phyloP scores from a whole-genome alignment of 1,284 basidiomycete genomes.

The Sporisorium sorghi region DNA sequence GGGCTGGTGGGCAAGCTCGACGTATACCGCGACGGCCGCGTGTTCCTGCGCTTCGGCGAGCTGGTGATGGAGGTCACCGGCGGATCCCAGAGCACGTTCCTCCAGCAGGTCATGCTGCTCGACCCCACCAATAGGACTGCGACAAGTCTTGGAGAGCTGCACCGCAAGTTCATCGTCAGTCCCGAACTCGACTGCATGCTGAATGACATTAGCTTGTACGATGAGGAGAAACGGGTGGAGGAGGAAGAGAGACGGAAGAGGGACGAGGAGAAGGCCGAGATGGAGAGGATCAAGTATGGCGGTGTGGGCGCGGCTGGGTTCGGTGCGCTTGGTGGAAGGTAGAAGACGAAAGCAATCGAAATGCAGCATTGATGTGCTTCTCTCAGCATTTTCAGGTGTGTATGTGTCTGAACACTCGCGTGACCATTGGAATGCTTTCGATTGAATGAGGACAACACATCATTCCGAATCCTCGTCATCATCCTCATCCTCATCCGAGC shows the following conservation, averaged over 20 bases:
- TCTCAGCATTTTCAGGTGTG: neutral
- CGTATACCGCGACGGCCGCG: constrained; percentile 62
- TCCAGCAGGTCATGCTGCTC: constrained; percentile 85
- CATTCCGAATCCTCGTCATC: constrained; percentile 31
- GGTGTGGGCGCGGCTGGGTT: constrained; percentile 12
- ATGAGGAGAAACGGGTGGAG: constrained; percentile 23
- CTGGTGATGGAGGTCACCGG: constrained; percentile 74
- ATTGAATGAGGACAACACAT: neutral
- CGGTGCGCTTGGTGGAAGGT: constrained; percentile 8
- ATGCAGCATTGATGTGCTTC: neutral
- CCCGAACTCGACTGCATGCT: constrained; percentile 85
- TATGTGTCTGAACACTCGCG: neutral
- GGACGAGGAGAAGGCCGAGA: constrained; percentile 32
- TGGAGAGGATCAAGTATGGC: constrained; percentile 26
- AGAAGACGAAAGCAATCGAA: neutral
- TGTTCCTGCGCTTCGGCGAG: constrained; percentile 60
- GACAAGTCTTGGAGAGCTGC: constrained; percentile 83
- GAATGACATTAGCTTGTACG: constrained; percentile 70
- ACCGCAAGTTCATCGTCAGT: constrained; percentile 85
- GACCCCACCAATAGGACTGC: constrained; percentile 76
- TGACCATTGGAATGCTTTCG: neutral
- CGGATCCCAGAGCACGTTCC: constrained; percentile 86
- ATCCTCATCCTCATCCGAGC: constrained; percentile 62
- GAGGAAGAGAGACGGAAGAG: constrained; percentile 13
- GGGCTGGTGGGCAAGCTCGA: constrained; percentile 63